Percentiles rank a stretch among this genome's conserved stretches.
phyloP scores from a whole-genome alignment of 352 stramenopile genomes.

The Pythium sp. region DNA sequence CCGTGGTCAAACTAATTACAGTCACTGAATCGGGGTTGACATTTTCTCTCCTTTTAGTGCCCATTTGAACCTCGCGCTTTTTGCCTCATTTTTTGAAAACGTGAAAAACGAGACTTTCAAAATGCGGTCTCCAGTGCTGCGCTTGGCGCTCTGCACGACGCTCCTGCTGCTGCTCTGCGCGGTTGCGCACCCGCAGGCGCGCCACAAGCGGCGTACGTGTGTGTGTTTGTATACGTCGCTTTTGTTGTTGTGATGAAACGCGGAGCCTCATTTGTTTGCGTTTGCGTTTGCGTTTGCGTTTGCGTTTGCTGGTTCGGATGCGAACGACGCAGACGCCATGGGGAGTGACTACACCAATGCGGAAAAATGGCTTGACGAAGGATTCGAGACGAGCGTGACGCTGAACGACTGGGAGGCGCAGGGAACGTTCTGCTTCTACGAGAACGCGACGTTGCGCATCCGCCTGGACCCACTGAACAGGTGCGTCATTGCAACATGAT shows the following conservation, averaged over 20 bases:
- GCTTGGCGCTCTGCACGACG: constrained; percentile 3
- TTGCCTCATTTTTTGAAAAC: neutral
- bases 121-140: neutral
- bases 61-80: constrained; percentile 2
- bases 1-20: neutral
- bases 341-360: neutral
- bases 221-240: neutral
- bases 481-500: constrained; percentile 18
- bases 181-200: neutral
- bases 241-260: neutral
- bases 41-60: neutral
- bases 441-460: constrained; percentile 71
- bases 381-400: constrained; percentile 17
- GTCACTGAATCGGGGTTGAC: neutral
- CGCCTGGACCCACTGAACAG: constrained; percentile 74
- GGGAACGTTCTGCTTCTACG: constrained; percentile 73
- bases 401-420: constrained; percentile 60
- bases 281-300: neutral
- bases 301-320: neutral
- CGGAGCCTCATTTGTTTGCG: neutral
- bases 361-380: constrained; percentile 64
- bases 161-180: constrained; percentile 8
- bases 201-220: constrained; percentile 8
- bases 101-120: constrained; percentile 1
- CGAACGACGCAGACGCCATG: neutral